These are phyloP conservation scores for Leishmania tropica DNA, from an alignment of 208 protist species.

Conservation along the genomic window DNA sequence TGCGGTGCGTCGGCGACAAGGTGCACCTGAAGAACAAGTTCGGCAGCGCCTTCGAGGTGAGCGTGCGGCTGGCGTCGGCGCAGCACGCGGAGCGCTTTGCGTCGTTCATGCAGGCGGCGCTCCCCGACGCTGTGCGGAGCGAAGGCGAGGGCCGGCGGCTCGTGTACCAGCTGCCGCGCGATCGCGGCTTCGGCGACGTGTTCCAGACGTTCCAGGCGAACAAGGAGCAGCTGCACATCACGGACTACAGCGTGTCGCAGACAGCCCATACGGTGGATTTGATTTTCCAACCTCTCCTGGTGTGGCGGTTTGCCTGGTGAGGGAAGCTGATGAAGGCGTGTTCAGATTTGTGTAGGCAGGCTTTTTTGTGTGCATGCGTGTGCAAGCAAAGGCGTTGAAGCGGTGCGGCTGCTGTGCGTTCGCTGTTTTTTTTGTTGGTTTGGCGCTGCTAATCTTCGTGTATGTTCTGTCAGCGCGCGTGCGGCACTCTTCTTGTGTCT, in stretches of 20 bases:
- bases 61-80: slow-evolving; percentile 33
- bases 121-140: slow-evolving; percentile 32
- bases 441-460: too few species aligned
- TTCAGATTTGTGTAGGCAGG: too few species aligned
- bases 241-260: slow-evolving; percentile 80
- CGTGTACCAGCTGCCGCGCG: slow-evolving; percentile 45
- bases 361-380: too few species aligned
- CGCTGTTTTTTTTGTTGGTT: too few species aligned
- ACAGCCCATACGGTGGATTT: slow-evolving; percentile 68
- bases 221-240: slow-evolving; percentile 31
- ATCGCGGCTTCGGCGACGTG: slow-evolving; percentile 33
- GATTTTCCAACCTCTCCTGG: too few species aligned
- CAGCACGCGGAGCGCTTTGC: slow-evolving; percentile 19
- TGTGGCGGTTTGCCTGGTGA: too few species aligned
- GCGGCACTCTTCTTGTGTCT: too few species aligned
- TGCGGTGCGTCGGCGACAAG: slow-evolving; percentile 84
- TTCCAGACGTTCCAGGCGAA: slow-evolving; percentile 53
- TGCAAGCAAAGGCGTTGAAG: too few species aligned
- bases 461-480: too few species aligned
- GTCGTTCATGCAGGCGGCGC: slow-evolving; percentile 39
- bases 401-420: too few species aligned
- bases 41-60: slow-evolving; percentile 67
- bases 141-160: slow-evolving; percentile 48
- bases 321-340: too few species aligned
- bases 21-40: slow-evolving; percentile 87